Evolutionary conservation across 768 basidiomycete genomes (phyloP), one percentile per base, ranked within the genome.

Genomic region (Mycena leptocephala): DNA sequence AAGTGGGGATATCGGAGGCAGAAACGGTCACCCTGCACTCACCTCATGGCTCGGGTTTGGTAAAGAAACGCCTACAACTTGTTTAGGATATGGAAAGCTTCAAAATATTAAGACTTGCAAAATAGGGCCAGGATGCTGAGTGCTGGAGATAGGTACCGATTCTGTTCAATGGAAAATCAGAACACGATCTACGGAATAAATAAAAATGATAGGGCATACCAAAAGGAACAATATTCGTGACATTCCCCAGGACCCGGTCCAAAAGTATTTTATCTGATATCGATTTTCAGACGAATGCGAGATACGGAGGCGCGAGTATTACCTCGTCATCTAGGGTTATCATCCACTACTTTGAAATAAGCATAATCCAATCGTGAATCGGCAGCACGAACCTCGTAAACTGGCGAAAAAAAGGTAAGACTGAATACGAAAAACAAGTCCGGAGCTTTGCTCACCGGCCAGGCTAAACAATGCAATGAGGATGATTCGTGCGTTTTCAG

Each of bases 241-340:
- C 30, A 82, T 72, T 1, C 82, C 82, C 83, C 84, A 87, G 65
- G 80, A 66, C 14, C 86, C 85, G 6, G 79, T 82, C 87, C 88
- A 89, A 76, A 88, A 89, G 65, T 87, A 83, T 59, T 84, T 79
- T 13, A 85, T 79, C 88, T 87, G 72, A 8, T 14, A 22, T 30
- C 41, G 28, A 20, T 69, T 26, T 32, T 75, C 41, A 78, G 32
- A 20, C 53, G 56, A 9, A 37, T 24, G 48, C 22, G 22, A 11
- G 62, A 32, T 20, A 61, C 16, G 7, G 16, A 20, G 51, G 30
- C 75, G 24, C 26, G 61, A 33, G 13, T 11, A 26, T 22, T 75
- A 85, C 87, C 82, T 88, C 87, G 55, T 86, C 82, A 48, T 86
- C 83, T 10, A 88, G 72, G 14, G 87, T 89, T 67, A 88, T 84